phyloP scores from a whole-genome alignment of 1,284 basidiomycete genomes.

The Phenoliferia sp. region DNA sequence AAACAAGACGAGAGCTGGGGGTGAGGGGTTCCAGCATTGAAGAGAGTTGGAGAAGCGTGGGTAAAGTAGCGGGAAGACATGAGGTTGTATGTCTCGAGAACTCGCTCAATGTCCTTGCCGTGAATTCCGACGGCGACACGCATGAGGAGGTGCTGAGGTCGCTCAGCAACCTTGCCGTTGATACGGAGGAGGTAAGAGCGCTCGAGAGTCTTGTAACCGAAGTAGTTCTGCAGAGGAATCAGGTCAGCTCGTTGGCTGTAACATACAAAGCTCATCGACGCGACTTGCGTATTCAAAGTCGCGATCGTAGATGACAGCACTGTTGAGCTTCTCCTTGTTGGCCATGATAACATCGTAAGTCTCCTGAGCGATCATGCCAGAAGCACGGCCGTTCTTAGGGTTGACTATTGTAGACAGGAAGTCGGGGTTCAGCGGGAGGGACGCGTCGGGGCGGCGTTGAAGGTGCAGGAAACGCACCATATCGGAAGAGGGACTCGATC shows the following conservation, averaged over 20 bases:
- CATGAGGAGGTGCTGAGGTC: conserved; percentile 99
- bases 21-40: conserved; percentile 96
- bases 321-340: conserved; percentile 80
- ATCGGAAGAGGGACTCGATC: conserved; percentile 83
- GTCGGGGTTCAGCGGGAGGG: neutral
- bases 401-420: conserved; percentile 65
- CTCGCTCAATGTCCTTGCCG: conserved; percentile 80
- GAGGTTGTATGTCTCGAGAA: conserved; percentile 66
- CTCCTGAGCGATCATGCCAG: conserved; percentile 88
- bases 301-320: conserved; percentile 94
- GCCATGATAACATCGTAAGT: conserved; percentile 78
- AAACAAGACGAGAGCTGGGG: conserved; percentile 97
- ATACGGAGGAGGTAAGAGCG: conserved; percentile 94
- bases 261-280: neutral
- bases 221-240: conserved; percentile 54
- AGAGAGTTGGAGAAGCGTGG: conserved; percentile 95
- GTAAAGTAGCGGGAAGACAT: conserved; percentile 97
- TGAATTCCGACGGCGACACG: conserved; percentile 98
- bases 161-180: conserved; percentile 74
- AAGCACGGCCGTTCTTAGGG: conserved; percentile 83
- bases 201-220: conserved; percentile 99
- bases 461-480: conserved; percentile 53
- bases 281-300: conserved; percentile 86
- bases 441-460: neutral
- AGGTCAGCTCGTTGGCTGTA: neutral